Evolutionary conservation across 345 rosid genomes (phyloP).

Genomic region (Triadica sebifera): DNA sequence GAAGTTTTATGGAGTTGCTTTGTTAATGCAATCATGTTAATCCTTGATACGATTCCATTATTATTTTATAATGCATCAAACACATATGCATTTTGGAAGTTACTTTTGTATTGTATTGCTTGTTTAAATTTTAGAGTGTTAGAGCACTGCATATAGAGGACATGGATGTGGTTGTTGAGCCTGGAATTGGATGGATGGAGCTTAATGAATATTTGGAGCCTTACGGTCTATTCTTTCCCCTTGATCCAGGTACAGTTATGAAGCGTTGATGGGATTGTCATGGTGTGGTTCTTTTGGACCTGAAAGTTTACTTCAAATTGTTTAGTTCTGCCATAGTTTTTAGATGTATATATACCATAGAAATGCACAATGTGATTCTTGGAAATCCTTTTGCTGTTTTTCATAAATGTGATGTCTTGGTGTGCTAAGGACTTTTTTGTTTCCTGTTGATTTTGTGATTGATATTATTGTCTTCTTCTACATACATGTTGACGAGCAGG

Average conservation of each 20-base stretch:
- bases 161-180: constrained; percentile 97
- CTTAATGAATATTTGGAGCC: constrained; percentile 88
- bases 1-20: background rate
- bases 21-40: background rate
- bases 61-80: constrained; percentile 6
- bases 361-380: background rate
- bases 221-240: constrained; percentile 84
- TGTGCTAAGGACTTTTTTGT: background rate
- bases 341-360: constrained; percentile 1
- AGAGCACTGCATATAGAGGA: constrained; percentile 83
- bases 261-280: background rate
- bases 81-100: background rate
- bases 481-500: constrained; percentile 45
- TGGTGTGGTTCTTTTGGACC: background rate
- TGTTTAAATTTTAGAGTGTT: constrained; percentile 48
- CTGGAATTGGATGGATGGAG: constrained; percentile 96
- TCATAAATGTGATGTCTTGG: background rate
- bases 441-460: constrained; percentile 13
- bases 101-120: constrained; percentile 1
- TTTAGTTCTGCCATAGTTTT: background rate
- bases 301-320: constrained; percentile 3
- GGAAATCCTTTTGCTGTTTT: background rate
- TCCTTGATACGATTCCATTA: background rate
- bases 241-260: constrained; percentile 74
- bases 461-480: background rate